Conservation (phyloP, 75 land plant genomes). For the Sequoia sempervirens region DNA sequence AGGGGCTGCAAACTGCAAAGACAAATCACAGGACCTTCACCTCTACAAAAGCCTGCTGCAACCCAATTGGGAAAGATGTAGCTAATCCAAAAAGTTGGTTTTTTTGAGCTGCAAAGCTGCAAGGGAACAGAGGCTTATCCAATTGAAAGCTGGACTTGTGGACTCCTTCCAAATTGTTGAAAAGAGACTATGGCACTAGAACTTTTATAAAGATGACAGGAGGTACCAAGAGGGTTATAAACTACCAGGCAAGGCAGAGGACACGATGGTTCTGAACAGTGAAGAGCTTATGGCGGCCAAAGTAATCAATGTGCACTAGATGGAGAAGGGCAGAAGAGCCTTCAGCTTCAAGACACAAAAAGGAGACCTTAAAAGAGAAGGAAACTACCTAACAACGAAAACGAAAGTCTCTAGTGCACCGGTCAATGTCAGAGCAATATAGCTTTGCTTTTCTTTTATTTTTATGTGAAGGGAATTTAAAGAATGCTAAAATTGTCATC, state of each 20-base stretch:
- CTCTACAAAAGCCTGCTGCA: neutral
- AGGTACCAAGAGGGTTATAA: neutral
- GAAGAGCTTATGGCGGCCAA: neutral
- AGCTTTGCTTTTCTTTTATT: neutral
- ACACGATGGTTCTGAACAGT: neutral
- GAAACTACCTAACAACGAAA: neutral
- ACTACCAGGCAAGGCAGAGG: neutral
- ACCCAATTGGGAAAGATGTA: neutral
- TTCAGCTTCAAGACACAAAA: neutral
- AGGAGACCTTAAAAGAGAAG: neutral
- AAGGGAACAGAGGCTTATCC: neutral
- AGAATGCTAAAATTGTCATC: neutral
- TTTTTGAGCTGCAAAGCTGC: neutral
- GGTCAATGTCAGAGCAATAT: neutral
- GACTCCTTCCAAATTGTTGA: neutral
- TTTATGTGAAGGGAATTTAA: neutral
- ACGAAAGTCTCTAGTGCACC: neutral
- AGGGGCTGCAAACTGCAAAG: neutral
- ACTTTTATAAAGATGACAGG: neutral
- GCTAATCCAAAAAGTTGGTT: neutral
- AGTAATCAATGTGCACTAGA: neutral
- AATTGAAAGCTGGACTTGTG: neutral
- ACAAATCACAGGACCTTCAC: neutral
- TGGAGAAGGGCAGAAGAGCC: constrained; percentile 3
- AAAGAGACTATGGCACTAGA: neutral